Evolutionary conservation across 257 asterid genomes (phyloP), one percentile per base, ranked within the genome.

Genomic region (Scutellaria barbata): DNA sequence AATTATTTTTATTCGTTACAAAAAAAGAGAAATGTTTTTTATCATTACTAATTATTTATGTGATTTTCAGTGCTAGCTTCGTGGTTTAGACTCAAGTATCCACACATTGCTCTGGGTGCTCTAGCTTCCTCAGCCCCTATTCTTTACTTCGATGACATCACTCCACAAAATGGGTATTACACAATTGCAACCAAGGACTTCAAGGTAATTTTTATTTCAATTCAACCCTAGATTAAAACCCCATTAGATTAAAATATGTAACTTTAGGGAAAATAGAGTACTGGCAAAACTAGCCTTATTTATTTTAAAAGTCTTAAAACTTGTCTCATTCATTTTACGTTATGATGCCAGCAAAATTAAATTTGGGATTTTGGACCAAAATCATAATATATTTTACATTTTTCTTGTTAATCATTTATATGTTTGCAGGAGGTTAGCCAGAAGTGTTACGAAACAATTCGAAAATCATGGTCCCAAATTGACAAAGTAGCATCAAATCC

Each of bases 81-180:
- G 8, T 92, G 97, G 97, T 87, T 92, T 69, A 55, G 97, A 63
- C 89, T 92, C 10, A 92, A 92, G 30, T 92, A 92, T 77, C 96
- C 97, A 45, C 96, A 92, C 75, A 73, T 92, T 13, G 90, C 95
- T 12, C 22, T 86, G 0, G 96, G 96, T 17, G 97, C 97, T 4
- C 39, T 92, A 7, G 98, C 96, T 5, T 86, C 95, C 5, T 92
- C 97, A 37, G 92, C 97, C 30, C 97, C 97, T 0, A 50, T 92
- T 83, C 95, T 89, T 33, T 86, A 89, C 70, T 92, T 92, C 33
- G 95, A 90, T 50, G 41, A 85, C 16, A 82, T 88, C 50, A 85
- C 86, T 42, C 95, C 96, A 18, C 88, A 83, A 62, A 66, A 84
- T 76, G 92, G 90, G 65, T 91, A 85, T 59, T 77, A 69, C 71